Percentiles rank a stretch among this genome's conserved stretches.
phyloP scores from a whole-genome alignment of 148 eudicot genomes.

The Polygonum aviculare region DNA sequence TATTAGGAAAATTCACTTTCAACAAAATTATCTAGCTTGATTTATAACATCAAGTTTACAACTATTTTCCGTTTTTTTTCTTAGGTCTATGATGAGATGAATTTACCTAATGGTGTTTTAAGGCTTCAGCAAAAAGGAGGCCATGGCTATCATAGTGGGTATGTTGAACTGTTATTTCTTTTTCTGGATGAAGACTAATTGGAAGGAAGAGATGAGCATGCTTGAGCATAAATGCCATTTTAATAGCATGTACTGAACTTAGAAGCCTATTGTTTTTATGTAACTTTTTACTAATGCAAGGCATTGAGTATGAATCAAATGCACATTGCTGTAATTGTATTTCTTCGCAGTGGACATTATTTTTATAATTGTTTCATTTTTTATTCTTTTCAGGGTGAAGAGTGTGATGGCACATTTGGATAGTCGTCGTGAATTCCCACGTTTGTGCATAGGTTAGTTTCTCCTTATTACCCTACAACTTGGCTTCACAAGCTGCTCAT shows the following conservation, averaged over 20 bases:
- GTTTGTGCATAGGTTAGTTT: conserved; percentile 81
- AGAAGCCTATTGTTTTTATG: neutral
- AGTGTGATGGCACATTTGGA: conserved; percentile 82
- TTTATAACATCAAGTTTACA: neutral
- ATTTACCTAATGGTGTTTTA: conserved; percentile 88
- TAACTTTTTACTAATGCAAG: neutral
- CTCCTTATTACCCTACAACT: neutral
- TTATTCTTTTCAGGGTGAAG: conserved; percentile 47
- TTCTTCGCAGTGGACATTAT: neutral
- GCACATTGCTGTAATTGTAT: neutral
- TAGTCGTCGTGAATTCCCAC: conserved; percentile 81
- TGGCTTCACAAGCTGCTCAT: neutral
- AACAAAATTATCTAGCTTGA: neutral
- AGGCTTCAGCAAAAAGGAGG: conserved; percentile 97
- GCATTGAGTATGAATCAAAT: neutral
- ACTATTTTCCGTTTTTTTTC: neutral
- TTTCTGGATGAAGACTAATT: neutral
- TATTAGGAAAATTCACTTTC: neutral
- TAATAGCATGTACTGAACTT: neutral
- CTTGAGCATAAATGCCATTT: neutral
- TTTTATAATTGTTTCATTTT: neutral
- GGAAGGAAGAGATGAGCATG: neutral
- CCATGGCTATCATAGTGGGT: conserved; percentile 97
- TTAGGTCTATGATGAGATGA: conserved; percentile 93
- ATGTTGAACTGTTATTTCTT: conserved; percentile 8